These are phyloP conservation scores for Aspergillus novofumigatus DNA, from an alignment of 2,329 filamentous ascomycete species.

Conservation along the genomic window DNA sequence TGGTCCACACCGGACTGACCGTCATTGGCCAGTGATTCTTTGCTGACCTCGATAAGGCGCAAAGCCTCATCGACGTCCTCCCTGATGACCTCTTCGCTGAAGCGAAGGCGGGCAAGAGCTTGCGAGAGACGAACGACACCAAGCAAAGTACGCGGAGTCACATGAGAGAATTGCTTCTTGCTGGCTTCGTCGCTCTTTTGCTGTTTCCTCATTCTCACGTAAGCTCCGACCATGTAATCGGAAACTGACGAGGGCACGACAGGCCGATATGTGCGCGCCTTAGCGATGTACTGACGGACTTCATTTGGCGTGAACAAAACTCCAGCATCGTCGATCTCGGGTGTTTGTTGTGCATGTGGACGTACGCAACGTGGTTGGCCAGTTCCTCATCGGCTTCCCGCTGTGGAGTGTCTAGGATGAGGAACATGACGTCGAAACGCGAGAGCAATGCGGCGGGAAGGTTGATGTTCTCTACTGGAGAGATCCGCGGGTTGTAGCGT, in stretches of 20 bases:
- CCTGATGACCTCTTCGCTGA: conserved; percentile 76
- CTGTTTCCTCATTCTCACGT: conserved; percentile 88
- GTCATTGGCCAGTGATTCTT: conserved; percentile 80
- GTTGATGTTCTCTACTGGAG: conserved; percentile 98
- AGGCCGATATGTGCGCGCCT: conserved; percentile 84
- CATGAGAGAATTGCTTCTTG: conserved; percentile 91
- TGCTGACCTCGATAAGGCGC: conserved; percentile 85
- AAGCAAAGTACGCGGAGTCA: conserved; percentile 86
- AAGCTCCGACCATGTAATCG: conserved; percentile 96
- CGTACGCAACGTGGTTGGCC: conserved; percentile 89
- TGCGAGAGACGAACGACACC: conserved; percentile 91
- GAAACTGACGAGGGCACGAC: conserved; percentile 79
- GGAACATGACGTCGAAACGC: conserved; percentile 94
- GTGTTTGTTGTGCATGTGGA: conserved; percentile 95
- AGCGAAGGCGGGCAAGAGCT: conserved; percentile 85
- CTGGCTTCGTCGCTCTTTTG: conserved; percentile 87
- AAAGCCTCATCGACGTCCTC: conserved; percentile 96
- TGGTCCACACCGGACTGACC: conserved; percentile 60
- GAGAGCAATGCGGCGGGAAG: conserved; percentile 94
- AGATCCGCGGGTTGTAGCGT: conserved; percentile 95
- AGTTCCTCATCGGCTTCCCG: conserved; percentile 89
- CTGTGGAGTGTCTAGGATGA: conserved; percentile 90
- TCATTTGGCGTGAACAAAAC: conserved; percentile 90
- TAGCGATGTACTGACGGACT: conserved; percentile 92
- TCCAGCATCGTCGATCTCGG: conserved; percentile 63